phyloP scores from a whole-genome alignment of 768 basidiomycete genomes.

The Leccinellum luteum region DNA sequence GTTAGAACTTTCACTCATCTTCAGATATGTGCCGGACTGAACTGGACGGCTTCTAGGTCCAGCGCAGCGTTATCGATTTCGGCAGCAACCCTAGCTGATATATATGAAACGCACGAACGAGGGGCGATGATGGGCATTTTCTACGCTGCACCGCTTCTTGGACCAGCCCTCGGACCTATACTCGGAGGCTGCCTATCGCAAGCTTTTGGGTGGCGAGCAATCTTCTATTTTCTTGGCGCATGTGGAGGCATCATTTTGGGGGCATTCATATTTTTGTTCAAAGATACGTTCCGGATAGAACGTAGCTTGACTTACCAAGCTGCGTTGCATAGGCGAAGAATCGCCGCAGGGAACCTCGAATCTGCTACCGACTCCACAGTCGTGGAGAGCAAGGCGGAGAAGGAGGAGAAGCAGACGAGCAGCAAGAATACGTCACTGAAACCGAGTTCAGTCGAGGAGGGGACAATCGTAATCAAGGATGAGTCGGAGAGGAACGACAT shows the following conservation, averaged over 20 bases:
- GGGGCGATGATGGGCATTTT: slow-evolving; percentile 81
- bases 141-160: slow-evolving; percentile 77
- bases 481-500: slow-evolving; percentile 31
- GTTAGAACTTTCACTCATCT: slow-evolving; percentile 32
- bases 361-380: slow-evolving; percentile 22
- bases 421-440: slow-evolving; percentile 13
- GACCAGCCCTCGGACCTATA: slow-evolving; percentile 69
- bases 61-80: slow-evolving; percentile 71
- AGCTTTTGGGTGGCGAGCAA: slow-evolving; percentile 72
- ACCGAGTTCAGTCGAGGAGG: slow-evolving; percentile 24
- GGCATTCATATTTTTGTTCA: slow-evolving; percentile 65
- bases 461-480: slow-evolving; percentile 11
- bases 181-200: slow-evolving; percentile 68
- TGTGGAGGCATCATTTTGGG: slow-evolving; percentile 53
- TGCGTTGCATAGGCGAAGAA: slow-evolving; percentile 48
- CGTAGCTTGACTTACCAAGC: slow-evolving; percentile 79
- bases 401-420: slow-evolving; percentile 11
- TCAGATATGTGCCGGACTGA: slow-evolving; percentile 2
- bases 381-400: slow-evolving; percentile 6
- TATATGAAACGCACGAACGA: slow-evolving; percentile 70
- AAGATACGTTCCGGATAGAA: slow-evolving; percentile 80
- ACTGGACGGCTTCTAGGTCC: slow-evolving; percentile 39
- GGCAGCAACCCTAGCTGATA: slow-evolving; percentile 75
- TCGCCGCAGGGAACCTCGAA: slow-evolving; percentile 20
- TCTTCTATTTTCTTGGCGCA: slow-evolving; percentile 79